Evolutionary conservation across 129 eudicot species (phyloP).

Genomic region (Ambrosia artemisiifolia): DNA sequence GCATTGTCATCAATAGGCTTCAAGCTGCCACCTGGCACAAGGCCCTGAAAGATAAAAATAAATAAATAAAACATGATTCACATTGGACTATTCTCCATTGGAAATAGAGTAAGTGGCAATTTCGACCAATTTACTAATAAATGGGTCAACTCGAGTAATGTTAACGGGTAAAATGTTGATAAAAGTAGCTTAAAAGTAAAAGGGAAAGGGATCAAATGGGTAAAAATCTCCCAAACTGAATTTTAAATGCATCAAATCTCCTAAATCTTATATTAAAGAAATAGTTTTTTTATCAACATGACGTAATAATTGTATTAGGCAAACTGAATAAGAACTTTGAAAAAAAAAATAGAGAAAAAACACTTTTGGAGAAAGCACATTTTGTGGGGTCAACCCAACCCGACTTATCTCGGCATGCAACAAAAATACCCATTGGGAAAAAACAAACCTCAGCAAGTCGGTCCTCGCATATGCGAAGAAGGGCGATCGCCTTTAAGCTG

Average conservation of each 20-base stretch:
- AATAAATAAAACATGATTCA: neutral
- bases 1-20: slow-evolving; percentile 64
- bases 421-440: neutral
- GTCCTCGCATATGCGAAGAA: slow-evolving; percentile 97
- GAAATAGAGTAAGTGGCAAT: neutral
- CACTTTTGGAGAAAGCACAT: neutral
- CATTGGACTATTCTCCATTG: slow-evolving; percentile 1
- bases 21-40: slow-evolving; percentile 87
- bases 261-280: neutral
- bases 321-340: neutral
- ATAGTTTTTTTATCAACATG: neutral
- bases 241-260: neutral
- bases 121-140: neutral
- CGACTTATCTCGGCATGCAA: neutral
- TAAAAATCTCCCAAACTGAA: neutral
- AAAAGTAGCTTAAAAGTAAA: neutral
- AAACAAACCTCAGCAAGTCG: slow-evolving; percentile 95
- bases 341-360: neutral
- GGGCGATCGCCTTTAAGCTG: slow-evolving; percentile 97
- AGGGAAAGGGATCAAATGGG: neutral
- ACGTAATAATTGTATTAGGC: neutral
- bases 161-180: neutral
- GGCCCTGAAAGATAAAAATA: slow-evolving; percentile 56
- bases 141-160: neutral
- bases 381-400: neutral